Percentiles rank a stretch among this genome's conserved stretches.
Conservation (phyloP, 1,284 basidiomycete species). For the Malassezia obtusa region DNA sequence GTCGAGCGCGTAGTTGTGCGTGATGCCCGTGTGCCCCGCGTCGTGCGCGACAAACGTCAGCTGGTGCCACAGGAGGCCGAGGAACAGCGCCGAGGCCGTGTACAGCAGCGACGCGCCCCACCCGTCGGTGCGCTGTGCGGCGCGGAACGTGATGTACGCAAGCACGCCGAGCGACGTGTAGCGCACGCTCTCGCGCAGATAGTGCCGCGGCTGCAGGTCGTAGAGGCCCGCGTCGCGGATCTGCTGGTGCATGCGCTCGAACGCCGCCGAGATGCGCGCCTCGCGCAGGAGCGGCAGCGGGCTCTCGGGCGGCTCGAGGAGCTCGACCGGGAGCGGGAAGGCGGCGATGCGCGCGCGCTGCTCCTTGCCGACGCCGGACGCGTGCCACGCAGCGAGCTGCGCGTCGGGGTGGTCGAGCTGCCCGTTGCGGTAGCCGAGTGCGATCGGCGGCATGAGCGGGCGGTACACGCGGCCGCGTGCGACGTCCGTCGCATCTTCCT, state of each 20-base stretch:
- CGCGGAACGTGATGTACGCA: conserved; percentile 59
- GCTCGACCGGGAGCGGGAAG: conserved; percentile 38
- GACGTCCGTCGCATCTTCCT: conserved; percentile 48
- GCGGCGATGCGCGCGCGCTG: conserved; percentile 18
- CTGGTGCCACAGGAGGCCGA: conserved; percentile 90
- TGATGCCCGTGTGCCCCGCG: conserved; percentile 85
- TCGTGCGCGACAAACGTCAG: conserved; percentile 86
- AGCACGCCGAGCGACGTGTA: conserved; percentile 60
- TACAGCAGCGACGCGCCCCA: conserved; percentile 22
- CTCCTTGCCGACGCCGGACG: neutral
- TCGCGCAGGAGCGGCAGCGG: conserved; percentile 57
- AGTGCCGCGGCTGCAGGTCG: conserved; percentile 72
- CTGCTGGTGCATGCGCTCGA: conserved; percentile 66
- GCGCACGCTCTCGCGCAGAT: conserved; percentile 73
- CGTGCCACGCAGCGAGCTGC: conserved; percentile 31
- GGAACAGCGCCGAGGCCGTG: conserved; percentile 64
- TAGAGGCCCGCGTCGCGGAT: conserved; percentile 75
- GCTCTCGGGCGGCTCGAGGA: conserved; percentile 47
- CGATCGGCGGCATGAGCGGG: conserved; percentile 78
- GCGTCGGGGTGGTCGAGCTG: conserved; percentile 42
- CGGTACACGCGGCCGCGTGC: conserved; percentile 55
- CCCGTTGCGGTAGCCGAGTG: conserved; percentile 57
- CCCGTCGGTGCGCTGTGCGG: neutral
- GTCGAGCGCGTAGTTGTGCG: conserved; percentile 74
- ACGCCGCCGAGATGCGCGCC: conserved; percentile 64